A percentile compares a stretch with the other conserved stretches of the same genome.
phyloP scores from a whole-genome alignment of 805 yeast genomes.

The Ogataea pini region DNA sequence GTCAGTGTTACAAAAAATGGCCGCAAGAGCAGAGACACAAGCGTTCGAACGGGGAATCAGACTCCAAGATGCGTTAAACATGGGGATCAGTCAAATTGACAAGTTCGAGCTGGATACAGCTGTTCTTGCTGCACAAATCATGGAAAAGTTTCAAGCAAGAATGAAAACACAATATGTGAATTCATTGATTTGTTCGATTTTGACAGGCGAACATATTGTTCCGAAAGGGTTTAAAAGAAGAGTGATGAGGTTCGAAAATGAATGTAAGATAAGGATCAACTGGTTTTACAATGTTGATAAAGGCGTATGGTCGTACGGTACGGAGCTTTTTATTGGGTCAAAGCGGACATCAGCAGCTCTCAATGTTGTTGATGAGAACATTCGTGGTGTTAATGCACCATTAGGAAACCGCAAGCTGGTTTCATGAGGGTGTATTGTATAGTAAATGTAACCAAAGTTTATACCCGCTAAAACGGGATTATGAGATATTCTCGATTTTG shows the following conservation, averaged over 20 bases:
- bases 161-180: constrained; percentile 7
- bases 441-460: not conserved
- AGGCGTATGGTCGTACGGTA: not conserved
- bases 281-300: constrained; percentile 10
- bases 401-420: not conserved
- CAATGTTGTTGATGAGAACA: not conserved
- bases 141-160: not conserved
- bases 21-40: not conserved
- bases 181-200: constrained; percentile 6
- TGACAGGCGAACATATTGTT: not conserved
- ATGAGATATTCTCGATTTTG: constrained; percentile 9
- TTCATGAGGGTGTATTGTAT: not conserved
- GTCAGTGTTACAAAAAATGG: not conserved
- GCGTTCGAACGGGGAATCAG: not conserved
- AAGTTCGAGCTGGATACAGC: constrained; percentile 3
- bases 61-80: not conserved
- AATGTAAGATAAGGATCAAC: not conserved
- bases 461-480: constrained; percentile 1
- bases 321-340: not conserved
- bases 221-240: not conserved
- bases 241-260: not conserved
- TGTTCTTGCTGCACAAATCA: constrained; percentile 1
- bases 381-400: not conserved
- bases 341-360: not conserved
- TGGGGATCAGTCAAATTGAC: constrained; percentile 1